Conservation (phyloP, 2,329 filamentous ascomycete genomes). For the Fusarium continuum region DNA sequence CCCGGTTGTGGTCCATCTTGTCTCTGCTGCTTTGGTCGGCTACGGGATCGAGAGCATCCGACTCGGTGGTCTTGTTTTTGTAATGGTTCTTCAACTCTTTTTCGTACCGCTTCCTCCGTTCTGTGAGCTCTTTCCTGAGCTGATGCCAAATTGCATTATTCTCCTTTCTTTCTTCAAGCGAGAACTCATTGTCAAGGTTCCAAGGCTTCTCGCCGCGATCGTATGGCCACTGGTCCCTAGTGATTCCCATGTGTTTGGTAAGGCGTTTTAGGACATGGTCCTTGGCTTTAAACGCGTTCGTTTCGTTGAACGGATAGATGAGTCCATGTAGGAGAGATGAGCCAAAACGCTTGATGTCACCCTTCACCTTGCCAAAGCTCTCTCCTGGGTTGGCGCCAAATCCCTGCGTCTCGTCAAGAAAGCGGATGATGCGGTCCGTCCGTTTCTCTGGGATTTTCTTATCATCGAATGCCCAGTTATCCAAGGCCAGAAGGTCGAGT, state of each 20-base stretch:
- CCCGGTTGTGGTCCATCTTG: too few relatives aligned
- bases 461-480: constrained; percentile 24
- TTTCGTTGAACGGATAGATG: constrained; percentile 23
- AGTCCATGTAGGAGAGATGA: constrained; percentile 29
- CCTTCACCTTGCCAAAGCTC: constrained; percentile 25
- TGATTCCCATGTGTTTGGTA: constrained; percentile 18
- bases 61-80: background rate
- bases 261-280: background rate
- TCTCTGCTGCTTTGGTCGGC: too few relatives aligned
- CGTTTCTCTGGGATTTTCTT: constrained; percentile 21
- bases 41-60: too few relatives aligned
- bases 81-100: background rate
- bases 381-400: background rate
- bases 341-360: constrained; percentile 40
- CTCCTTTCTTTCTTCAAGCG: background rate
- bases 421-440: constrained; percentile 15
- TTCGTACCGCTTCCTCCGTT: background rate
- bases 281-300: background rate
- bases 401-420: constrained; percentile 38
- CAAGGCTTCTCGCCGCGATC: background rate
- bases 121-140: background rate
- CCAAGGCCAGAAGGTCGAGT: constrained; percentile 29
- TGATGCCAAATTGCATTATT: background rate
- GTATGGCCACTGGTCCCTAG: constrained; percentile 16
- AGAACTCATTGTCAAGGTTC: constrained; percentile 10